These are phyloP conservation scores for Beauveria varroae DNA, from an alignment of 2,329 filamentous ascomycete species.

Conservation along the genomic window DNA sequence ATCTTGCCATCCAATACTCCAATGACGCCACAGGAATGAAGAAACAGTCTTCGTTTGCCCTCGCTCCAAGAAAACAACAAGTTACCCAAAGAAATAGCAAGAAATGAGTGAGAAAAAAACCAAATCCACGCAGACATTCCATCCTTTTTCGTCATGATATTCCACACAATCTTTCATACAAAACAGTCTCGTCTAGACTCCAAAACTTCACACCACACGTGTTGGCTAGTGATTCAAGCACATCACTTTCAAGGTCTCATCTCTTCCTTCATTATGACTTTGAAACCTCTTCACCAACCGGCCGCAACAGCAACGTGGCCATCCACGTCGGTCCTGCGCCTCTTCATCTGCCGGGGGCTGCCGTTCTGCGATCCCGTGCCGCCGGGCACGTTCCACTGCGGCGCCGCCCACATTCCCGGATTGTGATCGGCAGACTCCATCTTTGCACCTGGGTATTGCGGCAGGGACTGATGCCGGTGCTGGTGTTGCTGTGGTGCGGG, in stretches of 20 bases:
- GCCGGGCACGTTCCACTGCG: constrained; percentile 15
- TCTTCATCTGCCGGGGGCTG: constrained; percentile 31
- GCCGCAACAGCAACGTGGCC: constrained; percentile 26
- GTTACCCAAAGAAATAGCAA: neutral
- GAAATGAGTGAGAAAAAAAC: neutral
- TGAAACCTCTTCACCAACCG: constrained; percentile 5
- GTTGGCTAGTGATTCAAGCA: neutral
- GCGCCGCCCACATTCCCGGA: constrained; percentile 25
- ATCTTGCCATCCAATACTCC: neutral
- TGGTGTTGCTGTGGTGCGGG: constrained; percentile 7
- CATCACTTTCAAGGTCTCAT: too few relatives aligned
- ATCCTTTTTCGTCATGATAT: neutral
- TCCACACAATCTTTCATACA: neutral
- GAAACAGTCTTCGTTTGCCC: neutral
- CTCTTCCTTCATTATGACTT: neutral
- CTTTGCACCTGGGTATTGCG: constrained; percentile 16
- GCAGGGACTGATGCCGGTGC: neutral
- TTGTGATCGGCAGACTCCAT: constrained; percentile 24
- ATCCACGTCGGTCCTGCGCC: constrained; percentile 27
- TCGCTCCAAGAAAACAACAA: neutral
- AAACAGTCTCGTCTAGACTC: neutral
- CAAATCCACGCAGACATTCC: neutral
- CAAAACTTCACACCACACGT: neutral
- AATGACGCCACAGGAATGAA: constrained; percentile 1
- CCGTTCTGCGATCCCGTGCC: constrained; percentile 15